Base-by-base conservation (phyloP, 164 flowering plant species). In the Stephania cephalantha region DNA sequence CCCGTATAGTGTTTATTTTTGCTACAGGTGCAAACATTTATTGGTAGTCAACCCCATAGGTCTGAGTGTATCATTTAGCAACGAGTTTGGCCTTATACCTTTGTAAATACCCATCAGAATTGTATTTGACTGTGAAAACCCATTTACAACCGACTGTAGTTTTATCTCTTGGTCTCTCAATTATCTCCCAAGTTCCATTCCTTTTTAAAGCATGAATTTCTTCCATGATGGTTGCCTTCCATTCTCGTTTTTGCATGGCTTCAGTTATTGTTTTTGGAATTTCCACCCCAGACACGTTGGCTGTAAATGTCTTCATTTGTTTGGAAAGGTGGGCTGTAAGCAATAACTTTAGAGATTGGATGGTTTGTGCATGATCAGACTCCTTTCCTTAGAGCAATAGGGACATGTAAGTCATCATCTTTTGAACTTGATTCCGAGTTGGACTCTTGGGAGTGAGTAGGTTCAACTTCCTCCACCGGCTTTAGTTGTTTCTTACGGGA, bases 41-140 rank as follows among this genome's bases (percentile, higher is more conserved):
- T 50, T 17, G 29, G 12, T 71, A 71, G 50, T 71, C 73, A n/a
- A 71, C 31, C 30, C 61, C 42, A n/a, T 71, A 69, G 45, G 71
- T 69, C 18, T 42, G n/a, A 10, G 45, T 30, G 11, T 11, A 69
- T 5, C 71, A 48, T 18, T 69, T 69, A 7, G 71, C 71, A n/a
- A 69, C 71, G 15, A 69, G 46, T 6, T 9, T 7, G 7, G 73
- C 35, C 20, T 71, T 71, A 18, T 71, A 71, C 15, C 61, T 3
- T 18, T 45, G 25, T 11, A 71, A 6, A 2, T 25, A n/a, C 4
- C 61, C 73, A 48, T 71, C 73, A 18, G 35, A 12, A 7, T 71
- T 71, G 20, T 20, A 2, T 9, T 48, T 48, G 22, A 71, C 20
- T 7, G 70, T 68, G 30, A 68, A 68, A 9, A 68, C 46, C 70